Base-by-base conservation (phyloP, 2,329 filamentous ascomycete species). In the Laburnicola sp. region DNA sequence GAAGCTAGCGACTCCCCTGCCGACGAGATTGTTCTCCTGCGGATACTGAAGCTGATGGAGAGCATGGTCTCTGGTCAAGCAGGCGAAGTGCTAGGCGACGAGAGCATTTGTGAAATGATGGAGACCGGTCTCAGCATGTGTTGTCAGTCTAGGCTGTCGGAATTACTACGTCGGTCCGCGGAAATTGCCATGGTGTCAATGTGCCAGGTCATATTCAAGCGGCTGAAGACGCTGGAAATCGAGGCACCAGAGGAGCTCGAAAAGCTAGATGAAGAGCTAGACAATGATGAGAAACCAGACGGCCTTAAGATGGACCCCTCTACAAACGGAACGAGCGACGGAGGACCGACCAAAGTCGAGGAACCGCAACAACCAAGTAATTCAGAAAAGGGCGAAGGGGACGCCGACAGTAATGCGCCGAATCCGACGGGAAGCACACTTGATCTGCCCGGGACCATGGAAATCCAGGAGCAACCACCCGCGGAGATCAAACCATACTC, bases 41-140 rank as follows among this genome's bases (percentile, higher is more conserved):
- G 95, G 76, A 97, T 99, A 64, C 75, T 99, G 53, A 94, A 96
- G 69, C 82, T 99, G 40, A 99, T 99, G 94, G 94, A 99, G 74
- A 89, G 91, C 66, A 97, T 99, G 88, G 87, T 99, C 64, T 95
- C 92, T 11, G 90, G 94, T 0, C 90, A 92, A 0, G 91, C 93
- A 27, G 94, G 94, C 32, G 88, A 95, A 59, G 84, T 97, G 8
- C 78, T 99, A n/a, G 95, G 93, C 51, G 94, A 99, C 65, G 93
- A 97, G 76, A 97, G 93, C 68, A 91, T 99, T 8, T 99, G 95
- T 70, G 91, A 97, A 71, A 97, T 99, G 91, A 97, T 99, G 93
- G 94, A 96, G 71, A 93, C 91, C 1, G 94, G 93, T 1, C 75
- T 99, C 59, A 96, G 91, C 68, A 97, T 99, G 79, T 99, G 94